phyloP scores from a whole-genome alignment of 768 basidiomycete genomes.

The Termitomyces sp. region DNA sequence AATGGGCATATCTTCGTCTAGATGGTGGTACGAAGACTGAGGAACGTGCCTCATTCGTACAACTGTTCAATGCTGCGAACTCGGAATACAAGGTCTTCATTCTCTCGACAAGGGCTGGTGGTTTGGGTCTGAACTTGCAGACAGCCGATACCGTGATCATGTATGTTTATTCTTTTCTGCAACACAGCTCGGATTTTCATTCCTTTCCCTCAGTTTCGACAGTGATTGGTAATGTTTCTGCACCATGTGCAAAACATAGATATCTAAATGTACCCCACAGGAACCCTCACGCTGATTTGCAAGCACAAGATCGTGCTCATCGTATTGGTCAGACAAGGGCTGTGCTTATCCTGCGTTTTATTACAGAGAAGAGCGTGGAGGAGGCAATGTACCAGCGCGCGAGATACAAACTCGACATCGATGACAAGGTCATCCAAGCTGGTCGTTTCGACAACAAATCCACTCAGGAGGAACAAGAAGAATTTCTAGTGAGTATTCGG shows the following conservation, averaged over 20 bases:
- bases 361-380: constrained; percentile 97
- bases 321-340: constrained; percentile 99
- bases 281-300: constrained; percentile 99
- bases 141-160: constrained; percentile 97
- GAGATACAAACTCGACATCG: constrained; percentile 94
- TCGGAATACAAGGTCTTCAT: constrained; percentile 92
- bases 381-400: constrained; percentile 97
- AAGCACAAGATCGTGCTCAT: constrained; percentile 99
- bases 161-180: constrained; percentile 35
- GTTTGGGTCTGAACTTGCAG: constrained; percentile 91
- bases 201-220: constrained; percentile 52
- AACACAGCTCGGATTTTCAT: not conserved
- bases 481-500: constrained; percentile 67
- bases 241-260: not conserved
- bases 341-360: constrained; percentile 93
- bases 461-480: constrained; percentile 96
- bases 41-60: constrained; percentile 83
- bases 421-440: constrained; percentile 98
- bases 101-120: constrained; percentile 89
- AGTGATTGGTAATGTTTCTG: constrained; percentile 52
- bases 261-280: constrained; percentile 23
- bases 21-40: constrained; percentile 97
- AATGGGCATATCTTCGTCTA: constrained; percentile 85
- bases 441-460: constrained; percentile 99
- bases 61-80: constrained; percentile 82